These are phyloP conservation scores for Phytophthora europaea DNA, from an alignment of 352 stramenopile species.

Conservation along the genomic window DNA sequence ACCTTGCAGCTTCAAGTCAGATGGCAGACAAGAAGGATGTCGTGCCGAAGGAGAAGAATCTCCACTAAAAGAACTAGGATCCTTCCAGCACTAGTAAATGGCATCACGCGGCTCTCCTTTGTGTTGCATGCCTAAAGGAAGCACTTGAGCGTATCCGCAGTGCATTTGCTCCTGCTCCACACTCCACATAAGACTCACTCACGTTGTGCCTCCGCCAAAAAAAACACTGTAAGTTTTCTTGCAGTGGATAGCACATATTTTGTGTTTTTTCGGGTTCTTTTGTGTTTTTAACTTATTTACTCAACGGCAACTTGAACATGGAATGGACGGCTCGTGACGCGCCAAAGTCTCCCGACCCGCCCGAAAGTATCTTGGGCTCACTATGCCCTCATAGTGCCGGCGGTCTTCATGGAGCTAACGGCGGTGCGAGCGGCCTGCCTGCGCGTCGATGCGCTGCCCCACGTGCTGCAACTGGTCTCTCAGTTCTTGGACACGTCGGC, in stretches of 20 bases:
- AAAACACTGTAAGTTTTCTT: too few species aligned
- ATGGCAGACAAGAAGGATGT: not conserved
- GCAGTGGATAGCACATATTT: too few species aligned
- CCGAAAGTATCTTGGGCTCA: not conserved
- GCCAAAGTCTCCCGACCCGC: not conserved
- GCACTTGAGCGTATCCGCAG: too few species aligned
- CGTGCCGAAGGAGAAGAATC: not conserved
- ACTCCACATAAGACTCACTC: too few species aligned
- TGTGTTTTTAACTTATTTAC: not conserved
- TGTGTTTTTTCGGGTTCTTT: too few species aligned
- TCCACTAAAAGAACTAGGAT: not conserved
- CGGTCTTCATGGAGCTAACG: constrained; percentile 13
- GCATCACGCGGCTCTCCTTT: not conserved
- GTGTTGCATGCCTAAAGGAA: not conserved
- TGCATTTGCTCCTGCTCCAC: too few species aligned
- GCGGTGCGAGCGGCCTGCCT: constrained; percentile 24
- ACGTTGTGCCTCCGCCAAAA: too few species aligned
- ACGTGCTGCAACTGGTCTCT: constrained; percentile 26
- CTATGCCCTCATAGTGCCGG: not conserved
- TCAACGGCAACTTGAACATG: constrained; percentile 2
- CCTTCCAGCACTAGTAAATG: not conserved
- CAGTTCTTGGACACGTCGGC: constrained; percentile 30
- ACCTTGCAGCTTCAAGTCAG: not conserved
- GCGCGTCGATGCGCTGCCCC: constrained; percentile 23
- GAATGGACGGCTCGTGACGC: not conserved